Evolutionary conservation across 225 moss, liverwort and hornwort genomes (phyloP), one percentile per base, ranked within the genome.

Genomic region (Sphagnum contortum): DNA sequence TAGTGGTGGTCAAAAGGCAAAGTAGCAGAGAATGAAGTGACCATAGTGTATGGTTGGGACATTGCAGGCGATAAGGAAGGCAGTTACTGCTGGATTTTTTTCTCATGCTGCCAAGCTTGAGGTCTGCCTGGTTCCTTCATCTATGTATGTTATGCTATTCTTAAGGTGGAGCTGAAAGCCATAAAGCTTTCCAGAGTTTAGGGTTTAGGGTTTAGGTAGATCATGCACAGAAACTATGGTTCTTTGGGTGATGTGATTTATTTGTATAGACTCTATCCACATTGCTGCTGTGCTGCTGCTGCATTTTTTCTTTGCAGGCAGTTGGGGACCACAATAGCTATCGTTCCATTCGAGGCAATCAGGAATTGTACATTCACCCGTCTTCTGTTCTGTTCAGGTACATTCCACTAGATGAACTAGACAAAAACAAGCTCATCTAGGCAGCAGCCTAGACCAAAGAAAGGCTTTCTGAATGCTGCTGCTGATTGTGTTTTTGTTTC

Each of bases 361-460:
- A 92, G 67, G 86, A 78, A 65, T 70, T 96, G 49, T 88, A 74
- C 64, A 82, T 96, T 29, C 96, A 96, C 72, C 96, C 96, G 14
- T 80, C 96, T 48, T 92, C 96, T 67, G 96, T 96, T 10, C 71
- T 92, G 69, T 96, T 92, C 72, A 96, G 83, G 83, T 83, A 70
- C 9, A 51, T 49, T 64, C 29, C 44, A 9, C 60, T 8, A 61
- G 8, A 4, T 46, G 2, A 6, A 46, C 60, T 44, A 46, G 47
- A 14, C 9, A 46, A 46, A 14, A 10, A 14, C 10, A 61, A 61
- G 3, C 60, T 44, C 12, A 14, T 4, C 12, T 57, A 11, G 57
- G 14, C 57, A 3, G 3, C 5, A 14, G 12, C 29, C 29, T 29
- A 29, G 29, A 29, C 29, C 29, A 29, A 29, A 29, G 29, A 29